These are phyloP conservation scores for Morella rubra DNA, from an alignment of 306 rosid genomes.

Conservation along the genomic window DNA sequence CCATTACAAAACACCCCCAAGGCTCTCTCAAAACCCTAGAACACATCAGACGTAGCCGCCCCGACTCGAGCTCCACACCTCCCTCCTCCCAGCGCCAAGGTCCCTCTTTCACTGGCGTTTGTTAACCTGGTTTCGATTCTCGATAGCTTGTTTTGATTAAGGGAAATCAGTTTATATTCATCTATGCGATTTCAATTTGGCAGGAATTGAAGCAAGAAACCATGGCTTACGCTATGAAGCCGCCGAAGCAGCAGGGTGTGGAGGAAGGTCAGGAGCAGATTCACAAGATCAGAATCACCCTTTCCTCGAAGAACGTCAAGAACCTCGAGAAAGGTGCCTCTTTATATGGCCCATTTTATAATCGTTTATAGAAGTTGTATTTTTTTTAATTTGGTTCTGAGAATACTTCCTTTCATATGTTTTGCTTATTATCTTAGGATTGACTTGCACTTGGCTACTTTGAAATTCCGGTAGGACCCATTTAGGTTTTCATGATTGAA, in stretches of 20 bases:
- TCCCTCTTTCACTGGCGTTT: too few species aligned
- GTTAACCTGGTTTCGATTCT: too few species aligned
- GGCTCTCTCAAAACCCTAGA: too few species aligned
- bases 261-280: slow-evolving; percentile 71
- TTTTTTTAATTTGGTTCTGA: neutral
- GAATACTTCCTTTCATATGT: neutral
- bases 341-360: neutral
- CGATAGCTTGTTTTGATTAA: too few species aligned
- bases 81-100: neutral
- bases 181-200: neutral
- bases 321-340: slow-evolving; percentile 74
- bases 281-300: slow-evolving; percentile 92
- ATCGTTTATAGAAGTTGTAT: too few species aligned
- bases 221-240: slow-evolving; percentile 50
- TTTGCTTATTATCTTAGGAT: neutral
- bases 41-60: neutral
- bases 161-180: neutral
- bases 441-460: neutral
- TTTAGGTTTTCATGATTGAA: too few species aligned
- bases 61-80: neutral
- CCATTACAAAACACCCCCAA: too few species aligned
- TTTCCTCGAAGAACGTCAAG: slow-evolving; percentile 78
- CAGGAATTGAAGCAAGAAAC: neutral
- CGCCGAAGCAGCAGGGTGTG: slow-evolving; percentile 66
- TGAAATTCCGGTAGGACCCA: neutral